phyloP scores from a whole-genome alignment of 2,329 filamentous ascomycete genomes.

The Fusarium redolens region DNA sequence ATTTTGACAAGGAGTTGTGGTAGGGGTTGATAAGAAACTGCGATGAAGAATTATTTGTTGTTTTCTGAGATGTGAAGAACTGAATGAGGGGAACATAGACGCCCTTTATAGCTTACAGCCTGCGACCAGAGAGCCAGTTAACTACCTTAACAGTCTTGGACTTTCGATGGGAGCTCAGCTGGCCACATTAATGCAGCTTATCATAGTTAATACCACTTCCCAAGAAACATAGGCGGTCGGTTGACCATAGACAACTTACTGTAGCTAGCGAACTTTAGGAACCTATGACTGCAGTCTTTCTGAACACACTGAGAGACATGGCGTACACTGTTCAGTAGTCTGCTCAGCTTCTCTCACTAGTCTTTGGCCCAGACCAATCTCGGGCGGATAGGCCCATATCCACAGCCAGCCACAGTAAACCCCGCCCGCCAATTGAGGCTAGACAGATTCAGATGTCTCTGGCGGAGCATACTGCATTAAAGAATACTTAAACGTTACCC shows the following conservation, averaged over 20 bases:
- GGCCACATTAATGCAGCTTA: not conserved
- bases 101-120: not conserved
- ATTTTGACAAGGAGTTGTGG: not conserved
- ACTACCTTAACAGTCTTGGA: not conserved
- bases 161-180: not conserved
- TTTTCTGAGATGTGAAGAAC: rapidly evolving
- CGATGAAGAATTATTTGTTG: rapidly evolving
- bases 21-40: rapidly evolving
- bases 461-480: too few species aligned
- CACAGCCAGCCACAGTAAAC: not conserved
- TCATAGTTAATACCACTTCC: not conserved
- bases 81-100: rapidly evolving
- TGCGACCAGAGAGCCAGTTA: rapidly evolving
- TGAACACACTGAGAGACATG: not conserved
- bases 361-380: not conserved
- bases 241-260: not conserved
- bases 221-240: rapidly evolving
- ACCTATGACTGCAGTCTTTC: not conserved
- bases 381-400: not conserved
- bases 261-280: not conserved
- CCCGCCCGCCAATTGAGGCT: not conserved
- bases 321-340: not conserved
- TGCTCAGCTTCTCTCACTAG: not conserved
- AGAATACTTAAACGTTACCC: too few species aligned
- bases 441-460: not conserved